Evolutionary conservation across 1,139 yeast species (phyloP).

Genomic region (Saccharomyces hybrid): DNA sequence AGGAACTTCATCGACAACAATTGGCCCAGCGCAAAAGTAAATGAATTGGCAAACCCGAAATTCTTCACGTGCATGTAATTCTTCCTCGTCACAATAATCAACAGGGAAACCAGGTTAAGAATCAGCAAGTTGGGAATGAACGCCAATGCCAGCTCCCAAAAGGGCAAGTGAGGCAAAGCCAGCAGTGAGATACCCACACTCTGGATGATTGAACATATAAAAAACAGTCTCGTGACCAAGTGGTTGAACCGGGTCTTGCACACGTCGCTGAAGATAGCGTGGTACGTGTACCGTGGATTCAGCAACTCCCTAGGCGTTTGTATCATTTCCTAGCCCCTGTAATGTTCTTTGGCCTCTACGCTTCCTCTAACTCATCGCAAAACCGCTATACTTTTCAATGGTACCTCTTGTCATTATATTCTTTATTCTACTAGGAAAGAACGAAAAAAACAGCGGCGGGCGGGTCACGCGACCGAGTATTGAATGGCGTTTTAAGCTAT

Average conservation of each 20-base stretch:
- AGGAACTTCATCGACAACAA: slow-evolving; percentile 39
- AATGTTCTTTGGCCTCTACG: not conserved
- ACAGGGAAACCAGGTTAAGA: slow-evolving; percentile 34
- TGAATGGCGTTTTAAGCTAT: not conserved
- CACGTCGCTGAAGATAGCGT: slow-evolving; percentile 35
- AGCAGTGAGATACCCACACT: slow-evolving; percentile 27
- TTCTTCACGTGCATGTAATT: slow-evolving; percentile 46
- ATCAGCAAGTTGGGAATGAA: slow-evolving; percentile 30
- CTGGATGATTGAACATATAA: slow-evolving; percentile 30
- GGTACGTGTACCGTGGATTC: slow-evolving; percentile 31
- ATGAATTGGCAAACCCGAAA: slow-evolving; percentile 43
- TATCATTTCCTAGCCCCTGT: not conserved
- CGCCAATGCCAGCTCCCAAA: slow-evolving; percentile 24
- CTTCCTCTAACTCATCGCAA: not conserved
- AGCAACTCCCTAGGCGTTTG: slow-evolving; percentile 9
- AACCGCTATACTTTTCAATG: not conserved
- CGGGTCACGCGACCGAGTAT: slow-evolving; percentile 1
- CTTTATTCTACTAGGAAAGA: not conserved
- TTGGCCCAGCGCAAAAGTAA: slow-evolving; percentile 43
- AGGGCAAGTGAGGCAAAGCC: slow-evolving; percentile 13
- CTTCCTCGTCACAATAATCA: slow-evolving; percentile 45
- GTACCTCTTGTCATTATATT: not conserved
- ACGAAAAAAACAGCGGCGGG: not conserved
- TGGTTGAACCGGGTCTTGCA: slow-evolving; percentile 36
- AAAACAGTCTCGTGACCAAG: slow-evolving; percentile 33